phyloP scores from a whole-genome alignment of 768 basidiomycete species.

The Agaricus subrufescens region DNA sequence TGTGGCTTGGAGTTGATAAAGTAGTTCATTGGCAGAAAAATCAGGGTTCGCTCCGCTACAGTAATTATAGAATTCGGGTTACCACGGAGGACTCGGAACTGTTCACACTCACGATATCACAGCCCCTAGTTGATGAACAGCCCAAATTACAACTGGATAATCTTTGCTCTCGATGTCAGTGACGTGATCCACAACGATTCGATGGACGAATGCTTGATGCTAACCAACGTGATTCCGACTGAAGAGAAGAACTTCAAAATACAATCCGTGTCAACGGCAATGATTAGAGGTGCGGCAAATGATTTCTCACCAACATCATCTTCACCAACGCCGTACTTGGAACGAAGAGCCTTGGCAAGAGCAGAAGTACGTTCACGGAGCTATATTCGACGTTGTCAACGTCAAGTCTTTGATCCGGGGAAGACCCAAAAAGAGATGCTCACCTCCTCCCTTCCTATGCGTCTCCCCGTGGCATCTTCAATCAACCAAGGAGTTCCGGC shows the following conservation, averaged over 20 bases:
- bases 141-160: slow-evolving; percentile 53
- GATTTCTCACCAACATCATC: slow-evolving; percentile 43
- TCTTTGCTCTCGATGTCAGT: slow-evolving; percentile 26
- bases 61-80: not conserved
- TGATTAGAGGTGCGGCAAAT: not conserved
- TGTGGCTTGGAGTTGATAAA: slow-evolving; percentile 48
- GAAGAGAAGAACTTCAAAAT: slow-evolving; percentile 51
- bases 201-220: slow-evolving; percentile 8
- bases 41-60: slow-evolving; percentile 58
- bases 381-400: slow-evolving; percentile 24
- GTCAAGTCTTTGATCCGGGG: not conserved
- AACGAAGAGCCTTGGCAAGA: slow-evolving; percentile 42
- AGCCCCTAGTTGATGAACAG: slow-evolving; percentile 50
- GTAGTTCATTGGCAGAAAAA: slow-evolving; percentile 48
- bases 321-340: slow-evolving; percentile 43
- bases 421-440: slow-evolving; percentile 1
- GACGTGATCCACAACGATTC: not conserved
- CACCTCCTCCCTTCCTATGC: slow-evolving; percentile 36
- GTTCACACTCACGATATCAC: slow-evolving; percentile 45
- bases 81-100: not conserved
- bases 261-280: not conserved
- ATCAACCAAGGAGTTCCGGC: slow-evolving; percentile 39
- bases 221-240: slow-evolving; percentile 65
- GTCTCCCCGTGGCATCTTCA: slow-evolving; percentile 43
- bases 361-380: slow-evolving; percentile 41